Evolutionary conservation across 371 early-diverging fungal genomes (phyloP), one percentile per base, ranked within the genome.

Genomic region (Syncephalastrum racemosum): DNA sequence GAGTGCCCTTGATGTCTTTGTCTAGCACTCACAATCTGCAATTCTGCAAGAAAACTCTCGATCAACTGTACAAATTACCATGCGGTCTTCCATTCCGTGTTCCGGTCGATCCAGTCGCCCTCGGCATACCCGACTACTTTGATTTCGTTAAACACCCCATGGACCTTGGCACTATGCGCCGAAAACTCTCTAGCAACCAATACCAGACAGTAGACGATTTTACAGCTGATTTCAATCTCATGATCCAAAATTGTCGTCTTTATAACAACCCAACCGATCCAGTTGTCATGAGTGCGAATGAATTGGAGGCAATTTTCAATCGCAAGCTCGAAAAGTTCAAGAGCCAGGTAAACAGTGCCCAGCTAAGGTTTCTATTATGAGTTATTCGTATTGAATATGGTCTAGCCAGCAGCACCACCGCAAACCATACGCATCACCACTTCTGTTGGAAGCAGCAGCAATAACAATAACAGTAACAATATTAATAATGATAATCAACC

Each of bases 81-180:
- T 70, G 81, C 45, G 83, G 92, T 2, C 63, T 70, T 27, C 89
- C 92, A 2, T 99, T 99, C 67, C 70, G 91, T 12, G 69, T 62
- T 4, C 80, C 82, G 24, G 82, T 82, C 13, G 82, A 82, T 67
- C 73, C 73, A 7, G 58, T 76, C 19, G 42, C 54, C n/a, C 66
- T 67, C 23, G 69, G 72, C 45, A 71, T 71, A 50, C 79, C 80
- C 15, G 89, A 91, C 25, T 96, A 96, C 68, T 80, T 84, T 42
- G 87, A 89, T 20, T 79, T 94, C 31, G 84, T 99, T 68, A 97
- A 93, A 66, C 55, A 85, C 3, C 99, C 99, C 0, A 99, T 99
- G 99, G 99, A 99, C 64, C 80, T 99, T 18, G 86, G 91, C 1
- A 99, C 99, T 0, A 86, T 98, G 19, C 87, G 88, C 59, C 69